Percentiles rank a stretch among this genome's conserved stretches.
Evolutionary conservation across 306 rosid species (phyloP).

Genomic region (Delonix regia): DNA sequence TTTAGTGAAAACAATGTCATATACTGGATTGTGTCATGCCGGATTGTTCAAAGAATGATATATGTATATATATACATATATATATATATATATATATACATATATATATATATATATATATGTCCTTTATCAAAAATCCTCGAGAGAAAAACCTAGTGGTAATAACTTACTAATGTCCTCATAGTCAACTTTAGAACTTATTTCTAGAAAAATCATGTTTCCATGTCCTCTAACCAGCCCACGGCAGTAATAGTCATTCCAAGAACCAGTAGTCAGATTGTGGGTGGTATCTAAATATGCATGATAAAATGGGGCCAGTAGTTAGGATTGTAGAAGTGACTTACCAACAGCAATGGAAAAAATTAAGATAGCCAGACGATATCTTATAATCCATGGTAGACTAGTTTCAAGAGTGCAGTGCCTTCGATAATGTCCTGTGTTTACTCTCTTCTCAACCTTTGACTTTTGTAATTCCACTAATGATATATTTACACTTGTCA

Average conservation of each 20-base stretch:
- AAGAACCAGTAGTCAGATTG: neutral
- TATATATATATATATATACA: too few relatives aligned
- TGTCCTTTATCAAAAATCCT: neutral
- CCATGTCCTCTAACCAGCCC: neutral
- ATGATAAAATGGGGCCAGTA: slow-evolving; percentile 7
- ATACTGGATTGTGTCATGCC: too few relatives aligned
- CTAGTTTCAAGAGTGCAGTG: slow-evolving; percentile 69
- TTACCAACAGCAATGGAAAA: slow-evolving; percentile 48
- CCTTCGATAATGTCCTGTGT: slow-evolving; percentile 41
- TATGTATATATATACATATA: too few relatives aligned
- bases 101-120: too few relatives aligned
- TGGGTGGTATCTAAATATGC: neutral
- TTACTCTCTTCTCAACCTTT: slow-evolving; percentile 38
- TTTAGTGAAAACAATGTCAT: too few relatives aligned
- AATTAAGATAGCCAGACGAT: slow-evolving; percentile 62
- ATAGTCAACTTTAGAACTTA: slow-evolving; percentile 6
- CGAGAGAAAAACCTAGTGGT: neutral
- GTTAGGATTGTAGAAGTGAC: slow-evolving; percentile 34
- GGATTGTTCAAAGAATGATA: too few relatives aligned
- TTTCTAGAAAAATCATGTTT: neutral
- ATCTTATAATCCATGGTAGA: slow-evolving; percentile 70
- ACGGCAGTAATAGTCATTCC: neutral
- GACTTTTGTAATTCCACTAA: slow-evolving; percentile 51
- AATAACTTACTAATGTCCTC: neutral
- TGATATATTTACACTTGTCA: slow-evolving; percentile 44